These are phyloP conservation scores for Diphasiastrum complanatum DNA, from an alignment of 83 land plant species.

Conservation along the genomic window DNA sequence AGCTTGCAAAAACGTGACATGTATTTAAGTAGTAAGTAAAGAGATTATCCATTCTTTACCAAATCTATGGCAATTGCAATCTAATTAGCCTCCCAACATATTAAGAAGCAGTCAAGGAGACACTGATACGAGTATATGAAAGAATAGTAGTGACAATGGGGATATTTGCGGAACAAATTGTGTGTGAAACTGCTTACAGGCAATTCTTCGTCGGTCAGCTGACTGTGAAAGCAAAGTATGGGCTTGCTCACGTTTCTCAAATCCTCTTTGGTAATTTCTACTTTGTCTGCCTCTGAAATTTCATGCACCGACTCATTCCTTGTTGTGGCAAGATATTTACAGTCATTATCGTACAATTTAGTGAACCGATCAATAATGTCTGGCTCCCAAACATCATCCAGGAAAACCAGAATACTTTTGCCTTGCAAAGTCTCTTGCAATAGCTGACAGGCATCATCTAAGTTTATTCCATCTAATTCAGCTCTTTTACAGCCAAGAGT, in stretches of 20 bases:
- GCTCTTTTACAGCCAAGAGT: conserved; percentile 35
- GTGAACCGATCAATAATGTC: conserved; percentile 45
- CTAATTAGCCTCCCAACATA: too few species aligned
- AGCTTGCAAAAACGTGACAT: too few species aligned
- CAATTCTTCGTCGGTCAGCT: conserved; percentile 29
- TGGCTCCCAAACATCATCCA: conserved; percentile 57
- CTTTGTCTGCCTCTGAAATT: conserved; percentile 47
- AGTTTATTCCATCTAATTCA: conserved; percentile 29
- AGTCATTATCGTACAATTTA: conserved; percentile 42
- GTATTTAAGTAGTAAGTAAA: too few species aligned
- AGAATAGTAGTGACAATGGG: not conserved
- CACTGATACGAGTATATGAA: not conserved
- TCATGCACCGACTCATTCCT: conserved; percentile 45
- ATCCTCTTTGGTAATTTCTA: conserved; percentile 42
- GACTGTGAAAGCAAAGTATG: conserved; percentile 43
- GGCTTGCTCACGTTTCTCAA: conserved; percentile 35
- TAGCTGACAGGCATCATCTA: conserved; percentile 38
- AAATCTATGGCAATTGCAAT: too few species aligned
- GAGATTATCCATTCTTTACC: too few species aligned
- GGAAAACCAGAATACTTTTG: conserved; percentile 40
- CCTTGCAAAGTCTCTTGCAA: conserved; percentile 44
- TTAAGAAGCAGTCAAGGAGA: not conserved
- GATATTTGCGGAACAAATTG: not conserved
- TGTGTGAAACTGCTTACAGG: conserved; percentile 27
- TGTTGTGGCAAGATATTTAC: conserved; percentile 44